Evolutionary conservation across 2,329 filamentous ascomycete genomes (phyloP).

Genomic region (Hypomyces rosellus): DNA sequence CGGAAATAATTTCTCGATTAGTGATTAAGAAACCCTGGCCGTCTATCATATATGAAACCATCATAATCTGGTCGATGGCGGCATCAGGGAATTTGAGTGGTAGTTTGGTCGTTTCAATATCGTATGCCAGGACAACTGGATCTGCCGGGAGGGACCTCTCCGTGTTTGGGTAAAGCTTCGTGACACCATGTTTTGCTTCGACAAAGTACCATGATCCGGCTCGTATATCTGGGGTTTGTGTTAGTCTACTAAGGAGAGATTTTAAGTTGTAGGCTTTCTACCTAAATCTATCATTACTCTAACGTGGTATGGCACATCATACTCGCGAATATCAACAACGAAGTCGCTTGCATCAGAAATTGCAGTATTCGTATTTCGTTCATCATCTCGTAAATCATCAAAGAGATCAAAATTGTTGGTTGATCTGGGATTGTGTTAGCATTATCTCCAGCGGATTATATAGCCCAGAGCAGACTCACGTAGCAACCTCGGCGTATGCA

Average conservation of each 20-base stretch:
- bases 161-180: constrained; percentile 77
- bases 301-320: constrained; percentile 98
- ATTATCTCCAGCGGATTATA: neutral
- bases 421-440: constrained; percentile 42
- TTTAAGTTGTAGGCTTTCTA: constrained; percentile 25
- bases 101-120: constrained; percentile 96
- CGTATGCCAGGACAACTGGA: constrained; percentile 96
- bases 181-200: constrained; percentile 84
- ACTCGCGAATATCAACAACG: constrained; percentile 97
- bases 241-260: constrained; percentile 16
- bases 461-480: constrained; percentile 47
- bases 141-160: constrained; percentile 86
- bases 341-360: constrained; percentile 91
- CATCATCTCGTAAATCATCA: constrained; percentile 77
- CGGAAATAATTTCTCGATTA: constrained; percentile 93
- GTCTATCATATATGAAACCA: constrained; percentile 99
- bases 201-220: constrained; percentile 97
- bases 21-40: constrained; percentile 97
- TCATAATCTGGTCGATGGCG: constrained; percentile 95
- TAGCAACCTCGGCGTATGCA: constrained; percentile 92
- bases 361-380: constrained; percentile 67
- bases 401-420: constrained; percentile 90
- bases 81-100: constrained; percentile 96
- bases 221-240: constrained; percentile 63
- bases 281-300: constrained; percentile 94